Conservation (phyloP, 1,284 basidiomycete genomes). For the Neonothopanus nambi region DNA sequence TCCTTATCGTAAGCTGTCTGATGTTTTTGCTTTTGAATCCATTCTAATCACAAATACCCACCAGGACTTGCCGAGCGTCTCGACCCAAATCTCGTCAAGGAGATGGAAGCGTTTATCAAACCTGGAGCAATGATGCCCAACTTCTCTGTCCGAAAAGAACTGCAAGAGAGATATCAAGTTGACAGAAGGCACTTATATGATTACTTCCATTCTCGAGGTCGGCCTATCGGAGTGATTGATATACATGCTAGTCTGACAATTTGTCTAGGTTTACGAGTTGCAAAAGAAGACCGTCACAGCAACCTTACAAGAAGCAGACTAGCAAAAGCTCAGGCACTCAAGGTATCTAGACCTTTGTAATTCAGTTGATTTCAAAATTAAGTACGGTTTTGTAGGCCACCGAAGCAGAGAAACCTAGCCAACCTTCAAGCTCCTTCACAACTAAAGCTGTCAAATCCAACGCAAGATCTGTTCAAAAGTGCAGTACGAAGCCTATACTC, state of each 20-base stretch:
- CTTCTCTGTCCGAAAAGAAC: conserved; percentile 64
- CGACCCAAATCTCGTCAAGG: conserved; percentile 62
- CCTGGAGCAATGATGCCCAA: conserved; percentile 74
- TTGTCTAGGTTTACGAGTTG: conserved; percentile 59
- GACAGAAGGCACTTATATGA: conserved; percentile 76
- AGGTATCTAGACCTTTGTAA: not conserved
- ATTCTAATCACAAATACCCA: conserved; percentile 31
- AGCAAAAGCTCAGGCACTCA: conserved; percentile 28
- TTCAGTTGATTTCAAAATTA: not conserved
- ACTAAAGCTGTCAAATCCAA: not conserved
- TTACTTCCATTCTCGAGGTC: conserved; percentile 66
- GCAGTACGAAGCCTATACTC: not conserved
- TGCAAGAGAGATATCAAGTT: conserved; percentile 66
- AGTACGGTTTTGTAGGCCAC: not conserved
- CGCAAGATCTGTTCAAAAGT: not conserved
- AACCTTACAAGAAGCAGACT: conserved; percentile 43
- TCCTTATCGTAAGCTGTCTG: conserved; percentile 31
- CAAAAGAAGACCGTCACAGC: conserved; percentile 63
- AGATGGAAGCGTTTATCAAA: conserved; percentile 63
- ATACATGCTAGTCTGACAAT: not conserved
- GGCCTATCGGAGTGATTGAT: not conserved
- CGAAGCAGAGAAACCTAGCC: not conserved
- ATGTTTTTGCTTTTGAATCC: not conserved
- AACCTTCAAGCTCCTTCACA: conserved; percentile 1
- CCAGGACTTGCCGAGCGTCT: conserved; percentile 62